Base-by-base conservation (phyloP, 2,329 filamentous ascomycete species). In the Incumbomyces delicatus region DNA sequence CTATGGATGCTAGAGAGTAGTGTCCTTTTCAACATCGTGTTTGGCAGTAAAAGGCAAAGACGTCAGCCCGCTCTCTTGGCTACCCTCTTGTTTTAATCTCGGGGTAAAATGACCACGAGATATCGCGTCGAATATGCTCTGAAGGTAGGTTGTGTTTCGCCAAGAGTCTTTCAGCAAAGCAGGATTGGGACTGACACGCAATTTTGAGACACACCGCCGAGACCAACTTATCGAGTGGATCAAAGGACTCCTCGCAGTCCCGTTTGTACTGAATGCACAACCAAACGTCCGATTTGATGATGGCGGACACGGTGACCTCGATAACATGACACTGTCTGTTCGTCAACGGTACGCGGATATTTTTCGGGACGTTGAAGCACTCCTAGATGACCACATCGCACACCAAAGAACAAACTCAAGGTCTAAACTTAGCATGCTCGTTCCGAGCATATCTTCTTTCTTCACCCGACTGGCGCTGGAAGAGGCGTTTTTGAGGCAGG, bases 201-300 rank as follows among this genome's bases (percentile, higher is more conserved):
- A 44, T 44, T 48, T 35, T 54, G 80, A 94, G 76, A 90, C 88
- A 44, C 89, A 95, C 70, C 79, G 89, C 46, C 76, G 89, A 62
- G 89, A 95, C 64, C 89, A 95, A 65, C 80, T 95, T 71, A 78
- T 78, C 49, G 87, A 95, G 83, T 96, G 90, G 90, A 87, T 96
- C 73, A 96, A 69, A 65, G 86, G 84, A 33, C 77, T 96, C 3
- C 73, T 96, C 11, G 92, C 92, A 1, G 90, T 96, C 1, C 92
- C 92, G 0, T 98, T 98, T 62, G 90, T 98, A 33, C 78, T 98
- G 45, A 88, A 95, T 64, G 95, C 90, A 1, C 89, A 96, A 62
- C 92, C 92, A 2, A 94, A 87, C 1, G 87, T 87, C 16, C 79
- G 88, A 35, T 88, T 90, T 59, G 78, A 78, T 50, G 72, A 76